phyloP scores from a whole-genome alignment of 148 eudicot genomes.

The Chenopodium suecicum region DNA sequence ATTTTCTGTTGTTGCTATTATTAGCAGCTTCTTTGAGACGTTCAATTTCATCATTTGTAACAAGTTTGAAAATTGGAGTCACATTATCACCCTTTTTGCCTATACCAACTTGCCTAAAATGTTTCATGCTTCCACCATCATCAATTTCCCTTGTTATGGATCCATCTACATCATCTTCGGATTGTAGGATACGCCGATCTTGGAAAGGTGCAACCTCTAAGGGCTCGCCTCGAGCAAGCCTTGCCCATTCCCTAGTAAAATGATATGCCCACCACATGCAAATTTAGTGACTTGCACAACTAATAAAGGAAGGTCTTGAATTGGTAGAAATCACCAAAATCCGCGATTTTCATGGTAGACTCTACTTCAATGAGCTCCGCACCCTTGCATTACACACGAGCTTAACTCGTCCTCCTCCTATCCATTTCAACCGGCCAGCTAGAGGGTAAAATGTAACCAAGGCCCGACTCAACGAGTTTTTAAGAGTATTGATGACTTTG shows the following conservation, averaged over 20 bases:
- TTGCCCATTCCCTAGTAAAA: conserved; percentile 19
- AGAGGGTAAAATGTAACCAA: conserved; percentile 14
- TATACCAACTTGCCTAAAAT: background rate
- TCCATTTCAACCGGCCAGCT: conserved; percentile 18
- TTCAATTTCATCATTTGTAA: conserved; percentile 29
- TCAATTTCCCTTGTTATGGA: background rate
- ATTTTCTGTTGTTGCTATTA: background rate
- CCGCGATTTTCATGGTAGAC: background rate
- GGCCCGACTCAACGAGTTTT: conserved; percentile 11
- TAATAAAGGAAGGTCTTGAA: conserved; percentile 7
- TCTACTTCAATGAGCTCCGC: conserved; percentile 17
- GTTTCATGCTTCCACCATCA: background rate
- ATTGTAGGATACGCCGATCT: conserved; percentile 4
- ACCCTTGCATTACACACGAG: conserved; percentile 19
- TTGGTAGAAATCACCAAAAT: conserved; percentile 9
- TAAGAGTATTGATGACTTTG: conserved; percentile 5
- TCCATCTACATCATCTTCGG: too few relatives aligned
- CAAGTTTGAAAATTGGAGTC: too few relatives aligned
- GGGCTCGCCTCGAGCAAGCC: conserved; percentile 6
- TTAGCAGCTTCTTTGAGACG: conserved; percentile 35
- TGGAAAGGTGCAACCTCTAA: background rate
- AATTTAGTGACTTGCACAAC: conserved; percentile 16
- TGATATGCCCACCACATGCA: conserved; percentile 21
- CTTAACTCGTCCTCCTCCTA: conserved; percentile 7
- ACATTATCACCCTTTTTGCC: too few relatives aligned